Evolutionary conservation across 352 stramenopile genomes (phyloP), one percentile per base, ranked within the genome.

Genomic region (Peronospora belbahrii): DNA sequence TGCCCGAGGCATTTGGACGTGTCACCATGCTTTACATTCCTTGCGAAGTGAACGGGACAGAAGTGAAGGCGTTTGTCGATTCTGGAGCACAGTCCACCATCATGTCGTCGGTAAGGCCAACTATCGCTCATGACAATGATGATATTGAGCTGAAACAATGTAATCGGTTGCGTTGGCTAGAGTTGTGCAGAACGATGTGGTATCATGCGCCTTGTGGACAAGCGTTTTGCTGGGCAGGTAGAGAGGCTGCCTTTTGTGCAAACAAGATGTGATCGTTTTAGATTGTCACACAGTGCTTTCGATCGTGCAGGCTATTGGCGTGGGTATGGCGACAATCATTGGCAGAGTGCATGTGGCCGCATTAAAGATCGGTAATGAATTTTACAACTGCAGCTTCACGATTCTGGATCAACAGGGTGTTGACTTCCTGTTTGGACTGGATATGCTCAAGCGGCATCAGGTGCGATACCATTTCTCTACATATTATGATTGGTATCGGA

Each of bases 371-470:
- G 87, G 83, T 15, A 60, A 85, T 46, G 72, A 74, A 42, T 93
- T 93, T 42, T 96, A 95, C 67, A 92, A 90, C 50, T 97, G 89
- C 71, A 97, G 79, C 51, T 96, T 98, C 46, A 98, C 95, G 13
- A 95, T 95, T 59, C 41, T 95, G 35, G 83, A 95, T 42, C 78
- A 94, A 10, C 56, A 96, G 77, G 81, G 96, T 56, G 96, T 99
- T 32, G 95, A 98, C 54, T 97, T 98, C 55, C 65, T 99, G 6
- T 97, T 99, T 48, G 96, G 96, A 7, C 74, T 99, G 32, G 95
- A 99, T 62, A 98, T 98, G 95, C 77, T 99, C 13, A 98, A 97
- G 66, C 84, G 95, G 13, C 94, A 98, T 80, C 85, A 91, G 70
- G 80, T 89, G 50, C 31, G 48, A 0, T 24, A 30, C 3, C 13